Evolutionary conservation across 495 filamentous ascomycete genomes (phyloP).

Genomic region (Aspergillus saccharolyticus): DNA sequence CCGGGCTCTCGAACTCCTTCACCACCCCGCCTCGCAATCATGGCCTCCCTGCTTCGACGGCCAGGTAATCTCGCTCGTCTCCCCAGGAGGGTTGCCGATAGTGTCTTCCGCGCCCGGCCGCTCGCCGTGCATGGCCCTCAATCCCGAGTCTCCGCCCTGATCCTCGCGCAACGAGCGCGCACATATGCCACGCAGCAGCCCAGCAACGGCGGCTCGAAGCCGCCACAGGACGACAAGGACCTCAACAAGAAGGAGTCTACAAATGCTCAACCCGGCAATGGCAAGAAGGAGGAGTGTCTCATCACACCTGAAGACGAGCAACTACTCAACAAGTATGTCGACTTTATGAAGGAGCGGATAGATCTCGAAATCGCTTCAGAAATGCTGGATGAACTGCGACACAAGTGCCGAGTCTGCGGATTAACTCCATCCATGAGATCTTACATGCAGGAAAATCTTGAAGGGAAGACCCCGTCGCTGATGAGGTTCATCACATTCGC

Average conservation of each 20-base stretch:
- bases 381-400: constrained; percentile 27
- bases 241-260: constrained; percentile 20
- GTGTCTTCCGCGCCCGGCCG: constrained; percentile 38
- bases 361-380: constrained; percentile 11
- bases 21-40: constrained; percentile 30
- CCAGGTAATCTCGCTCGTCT: constrained; percentile 60
- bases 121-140: constrained; percentile 30
- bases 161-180: constrained; percentile 45
- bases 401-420: background rate
- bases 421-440: background rate
- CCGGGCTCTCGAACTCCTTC: constrained; percentile 20
- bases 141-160: constrained; percentile 39
- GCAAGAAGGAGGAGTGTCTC: constrained; percentile 29
- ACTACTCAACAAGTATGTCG: constrained; percentile 27
- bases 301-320: constrained; percentile 36
- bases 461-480: constrained; percentile 27
- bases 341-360: constrained; percentile 26
- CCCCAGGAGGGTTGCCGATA: constrained; percentile 49
- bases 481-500: constrained; percentile 36
- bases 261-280: constrained; percentile 21
- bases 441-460: background rate
- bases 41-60: constrained; percentile 62
- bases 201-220: constrained; percentile 36
- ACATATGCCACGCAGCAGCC: constrained; percentile 51
- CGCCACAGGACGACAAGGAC: constrained; percentile 35